A percentile compares a stretch with the other conserved stretches of the same genome.
phyloP scores from a whole-genome alignment of 129 eudicot genomes.

The Helianthus tuberosus region DNA sequence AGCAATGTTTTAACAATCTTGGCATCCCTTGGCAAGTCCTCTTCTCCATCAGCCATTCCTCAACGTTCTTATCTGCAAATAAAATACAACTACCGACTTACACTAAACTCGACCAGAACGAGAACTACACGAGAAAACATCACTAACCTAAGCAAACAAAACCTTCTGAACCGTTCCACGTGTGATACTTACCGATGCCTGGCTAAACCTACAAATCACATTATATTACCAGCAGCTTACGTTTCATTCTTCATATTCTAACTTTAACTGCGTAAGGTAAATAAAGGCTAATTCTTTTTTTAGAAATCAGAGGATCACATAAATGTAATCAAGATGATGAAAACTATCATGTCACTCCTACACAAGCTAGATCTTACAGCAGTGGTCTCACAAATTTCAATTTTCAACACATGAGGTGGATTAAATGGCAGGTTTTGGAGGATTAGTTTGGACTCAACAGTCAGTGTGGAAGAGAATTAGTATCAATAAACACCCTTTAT shows the following conservation, averaged over 20 bases:
- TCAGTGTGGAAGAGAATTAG: neutral
- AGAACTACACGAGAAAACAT: neutral
- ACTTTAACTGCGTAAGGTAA: neutral
- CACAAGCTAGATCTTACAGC: neutral
- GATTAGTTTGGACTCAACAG: too few species aligned
- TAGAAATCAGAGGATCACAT: neutral
- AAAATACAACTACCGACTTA: neutral
- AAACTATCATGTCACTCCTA: neutral
- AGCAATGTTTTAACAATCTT: conserved; percentile 81
- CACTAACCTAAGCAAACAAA: neutral
- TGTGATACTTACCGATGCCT: neutral
- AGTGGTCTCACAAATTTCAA: neutral
- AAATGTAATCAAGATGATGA: neutral
- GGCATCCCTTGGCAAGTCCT: conserved; percentile 89
- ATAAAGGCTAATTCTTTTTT: neutral
- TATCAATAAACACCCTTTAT: neutral
- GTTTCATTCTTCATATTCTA: neutral
- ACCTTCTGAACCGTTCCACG: neutral
- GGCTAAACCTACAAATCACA: neutral
- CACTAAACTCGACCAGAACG: neutral
- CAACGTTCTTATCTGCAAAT: conserved; percentile 15
- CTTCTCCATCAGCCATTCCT: conserved; percentile 77
- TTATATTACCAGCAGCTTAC: neutral
- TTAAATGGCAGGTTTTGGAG: neutral
- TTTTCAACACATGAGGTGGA: neutral